phyloP scores from a whole-genome alignment of 805 yeast genomes.

The Pichia nakasei region DNA sequence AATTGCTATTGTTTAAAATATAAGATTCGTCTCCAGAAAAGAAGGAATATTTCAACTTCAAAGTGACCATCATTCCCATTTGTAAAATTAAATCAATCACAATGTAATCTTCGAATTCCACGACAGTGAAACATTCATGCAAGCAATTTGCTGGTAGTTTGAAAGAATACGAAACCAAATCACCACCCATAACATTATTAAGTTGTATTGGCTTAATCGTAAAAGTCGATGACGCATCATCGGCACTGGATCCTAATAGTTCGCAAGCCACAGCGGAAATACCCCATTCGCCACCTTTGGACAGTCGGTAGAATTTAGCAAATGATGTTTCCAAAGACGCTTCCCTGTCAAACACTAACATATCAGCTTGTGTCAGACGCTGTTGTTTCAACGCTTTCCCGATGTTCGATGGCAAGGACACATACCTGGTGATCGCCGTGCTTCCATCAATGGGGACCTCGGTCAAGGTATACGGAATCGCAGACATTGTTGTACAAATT shows the following conservation, averaged over 20 bases:
- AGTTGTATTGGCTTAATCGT: conserved; percentile 1
- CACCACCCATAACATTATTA: not conserved
- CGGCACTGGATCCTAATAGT: not conserved
- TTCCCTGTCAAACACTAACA: not conserved
- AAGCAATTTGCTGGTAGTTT: conserved; percentile 31
- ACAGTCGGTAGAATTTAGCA: not conserved
- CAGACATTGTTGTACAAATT: not conserved
- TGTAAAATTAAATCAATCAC: conserved; percentile 48
- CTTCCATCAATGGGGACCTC: not conserved
- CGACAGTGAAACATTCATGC: conserved; percentile 30
- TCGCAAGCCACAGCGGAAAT: not conserved
- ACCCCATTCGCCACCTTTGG: not conserved
- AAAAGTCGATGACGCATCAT: not conserved
- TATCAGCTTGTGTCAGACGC: not conserved
- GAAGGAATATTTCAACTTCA: conserved; percentile 34
- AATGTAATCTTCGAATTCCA: conserved; percentile 25
- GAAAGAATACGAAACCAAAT: conserved; percentile 14
- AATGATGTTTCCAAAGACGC: not conserved
- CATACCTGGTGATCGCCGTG: no score
- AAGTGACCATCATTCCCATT: conserved; percentile 42
- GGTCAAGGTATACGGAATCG: not conserved
- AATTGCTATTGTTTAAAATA: conserved; percentile 16
- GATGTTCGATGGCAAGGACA: conserved; percentile 6
- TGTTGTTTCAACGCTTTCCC: conserved; percentile 5
- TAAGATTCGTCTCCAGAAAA: conserved; percentile 26